Conservation (phyloP, 2,329 filamentous ascomycete genomes). For the Fusarium transvaalense region DNA sequence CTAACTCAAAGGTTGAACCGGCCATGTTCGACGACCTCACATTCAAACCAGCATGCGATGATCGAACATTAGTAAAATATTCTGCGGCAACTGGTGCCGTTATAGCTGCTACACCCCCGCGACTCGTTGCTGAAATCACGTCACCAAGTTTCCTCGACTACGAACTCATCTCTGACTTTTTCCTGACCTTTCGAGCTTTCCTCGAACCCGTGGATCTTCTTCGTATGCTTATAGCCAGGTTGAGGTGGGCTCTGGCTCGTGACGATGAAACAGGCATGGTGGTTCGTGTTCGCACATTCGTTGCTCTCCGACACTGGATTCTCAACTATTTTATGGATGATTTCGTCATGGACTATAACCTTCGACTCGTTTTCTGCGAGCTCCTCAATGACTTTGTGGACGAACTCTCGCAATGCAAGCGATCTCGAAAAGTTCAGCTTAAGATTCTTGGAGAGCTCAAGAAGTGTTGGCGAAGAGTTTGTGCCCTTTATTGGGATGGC, state of each 20-base stretch:
- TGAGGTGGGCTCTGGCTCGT: constrained; percentile 87
- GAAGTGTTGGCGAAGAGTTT: constrained; percentile 95
- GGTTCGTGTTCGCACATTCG: constrained; percentile 95
- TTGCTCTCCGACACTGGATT: constrained; percentile 96
- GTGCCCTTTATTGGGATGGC: constrained; percentile 88
- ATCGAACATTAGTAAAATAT: constrained; percentile 85
- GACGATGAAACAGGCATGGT: constrained; percentile 89
- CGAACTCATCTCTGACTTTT: constrained; percentile 96
- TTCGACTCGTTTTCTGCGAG: constrained; percentile 83
- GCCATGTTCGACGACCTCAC: constrained; percentile 86
- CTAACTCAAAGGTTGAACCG: constrained; percentile 70
- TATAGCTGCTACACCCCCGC: constrained; percentile 87
- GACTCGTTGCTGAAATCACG: constrained; percentile 95
- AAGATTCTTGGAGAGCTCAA: constrained; percentile 96
- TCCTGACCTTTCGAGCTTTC: constrained; percentile 92
- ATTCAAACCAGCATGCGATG: constrained; percentile 81
- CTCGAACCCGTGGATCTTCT: constrained; percentile 81
- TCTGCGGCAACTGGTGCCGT: constrained; percentile 78
- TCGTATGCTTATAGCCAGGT: constrained; percentile 83
- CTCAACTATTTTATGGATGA: constrained; percentile 98
- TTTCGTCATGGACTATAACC: constrained; percentile 80
- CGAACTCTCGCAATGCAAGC: constrained; percentile 62
- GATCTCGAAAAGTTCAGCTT: constrained; percentile 67
- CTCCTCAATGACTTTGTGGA: constrained; percentile 78
- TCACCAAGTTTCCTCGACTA: constrained; percentile 97